phyloP scores from a whole-genome alignment of 1,139 yeast genomes.

The Taphrina wiesneri region DNA sequence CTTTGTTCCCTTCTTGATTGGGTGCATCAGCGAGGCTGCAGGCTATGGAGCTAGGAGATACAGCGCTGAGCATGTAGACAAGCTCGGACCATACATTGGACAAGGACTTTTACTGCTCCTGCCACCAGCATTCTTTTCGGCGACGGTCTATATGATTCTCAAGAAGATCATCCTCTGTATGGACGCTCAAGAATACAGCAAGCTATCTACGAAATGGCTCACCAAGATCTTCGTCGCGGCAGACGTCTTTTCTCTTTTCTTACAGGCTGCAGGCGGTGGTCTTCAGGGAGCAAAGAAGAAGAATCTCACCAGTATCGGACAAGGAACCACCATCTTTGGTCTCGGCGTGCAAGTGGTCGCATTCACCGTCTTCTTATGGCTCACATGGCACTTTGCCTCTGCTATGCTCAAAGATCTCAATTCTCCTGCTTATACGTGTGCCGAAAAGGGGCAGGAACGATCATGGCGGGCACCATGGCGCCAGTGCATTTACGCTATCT shows the following conservation, averaged over 20 bases:
- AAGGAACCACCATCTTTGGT: conserved; percentile 41
- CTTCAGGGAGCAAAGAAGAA: conserved; percentile 41
- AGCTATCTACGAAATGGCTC: conserved; percentile 46
- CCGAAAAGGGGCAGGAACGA: conserved; percentile 7
- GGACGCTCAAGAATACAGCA: conserved; percentile 44
- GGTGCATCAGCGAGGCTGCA: conserved; percentile 41
- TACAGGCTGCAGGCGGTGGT: conserved; percentile 55
- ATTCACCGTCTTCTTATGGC: conserved; percentile 46
- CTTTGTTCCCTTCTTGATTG: conserved; percentile 41
- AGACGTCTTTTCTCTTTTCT: conserved; percentile 50
- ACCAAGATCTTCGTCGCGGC: conserved; percentile 52
- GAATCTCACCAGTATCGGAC: conserved; percentile 36
- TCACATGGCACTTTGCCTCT: conserved; percentile 38
- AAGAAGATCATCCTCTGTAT: conserved; percentile 47
- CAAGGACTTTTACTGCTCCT: conserved; percentile 49
- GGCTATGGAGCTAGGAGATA: conserved; percentile 49
- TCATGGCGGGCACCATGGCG: neutral
- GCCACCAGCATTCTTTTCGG: conserved; percentile 53
- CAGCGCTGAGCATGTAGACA: conserved; percentile 40
- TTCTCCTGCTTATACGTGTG: neutral
- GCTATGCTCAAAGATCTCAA: conserved; percentile 34
- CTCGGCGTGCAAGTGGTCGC: conserved; percentile 48
- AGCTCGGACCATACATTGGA: conserved; percentile 46
- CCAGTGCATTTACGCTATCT: conserved; percentile 40
- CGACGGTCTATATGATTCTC: conserved; percentile 52